Base-by-base conservation (phyloP, 2,329 filamentous ascomycete species). In the Clonostachys rosea region DNA sequence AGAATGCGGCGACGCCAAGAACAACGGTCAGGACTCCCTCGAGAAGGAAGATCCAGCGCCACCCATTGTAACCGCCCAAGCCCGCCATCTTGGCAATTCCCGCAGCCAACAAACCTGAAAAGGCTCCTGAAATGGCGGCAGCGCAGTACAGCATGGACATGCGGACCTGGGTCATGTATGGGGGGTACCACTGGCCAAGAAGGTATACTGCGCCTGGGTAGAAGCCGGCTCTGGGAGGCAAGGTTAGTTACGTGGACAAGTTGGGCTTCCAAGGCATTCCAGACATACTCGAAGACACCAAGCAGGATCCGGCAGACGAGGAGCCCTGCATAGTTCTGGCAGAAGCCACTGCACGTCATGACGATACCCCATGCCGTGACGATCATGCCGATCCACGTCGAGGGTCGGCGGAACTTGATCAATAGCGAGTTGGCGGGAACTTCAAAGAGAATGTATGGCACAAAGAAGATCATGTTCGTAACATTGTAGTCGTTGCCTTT, bases 381-480 rank as follows among this genome's bases (percentile, higher is more conserved):
- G 50, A 86, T 85, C 5, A 73, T 63, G 1, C 83, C 79, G 41
- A 86, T 71, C 55, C 86, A 87, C 37, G 83, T 62, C 34, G 76
- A 81, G 0, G 84, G 84, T 1, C 78, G 70, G 14, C 47, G 51
- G 52, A 84, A 66, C 5, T 72, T 72, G 14, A 30, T 33, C 8
- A 44, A 33, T 12, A 44, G 12, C 3, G 24, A 30, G 42, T 44
- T 44, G 18, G 42, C 18, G 8, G 42, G 42, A 14, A 44, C 17
- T 18, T 44, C 45, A n/a, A 42, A 54, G n/a, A 54, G 58, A 73
- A 89, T 86, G 50, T 83, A 84, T 14, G 59, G 58, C 5, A 63
- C 55, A 30, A 64, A 57, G 41, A 62, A 50, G 34, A 64, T 60
- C 0, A 60, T 59, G 5, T 61, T 61, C 3, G 50, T 51, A 17